Conservation (phyloP, 2,329 filamentous ascomycete genomes). For the Orbilia javanica region DNA sequence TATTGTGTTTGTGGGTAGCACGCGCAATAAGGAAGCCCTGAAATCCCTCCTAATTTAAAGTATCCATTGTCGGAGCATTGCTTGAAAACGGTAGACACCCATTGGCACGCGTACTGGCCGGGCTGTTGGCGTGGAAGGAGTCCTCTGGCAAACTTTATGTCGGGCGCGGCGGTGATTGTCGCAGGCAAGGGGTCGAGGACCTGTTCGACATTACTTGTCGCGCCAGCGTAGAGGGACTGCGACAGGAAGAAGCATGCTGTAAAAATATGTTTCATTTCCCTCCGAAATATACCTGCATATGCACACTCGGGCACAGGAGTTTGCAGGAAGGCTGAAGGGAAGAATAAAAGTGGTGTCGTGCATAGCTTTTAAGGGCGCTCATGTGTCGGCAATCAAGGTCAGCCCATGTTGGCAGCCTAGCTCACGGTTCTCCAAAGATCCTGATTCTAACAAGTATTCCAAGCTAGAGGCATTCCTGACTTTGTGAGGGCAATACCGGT, state of each 20-base stretch:
- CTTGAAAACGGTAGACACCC: constrained; percentile 39
- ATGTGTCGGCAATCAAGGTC: constrained; percentile 1
- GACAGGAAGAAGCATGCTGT: neutral
- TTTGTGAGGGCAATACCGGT: neutral
- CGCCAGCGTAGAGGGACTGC: constrained; percentile 1
- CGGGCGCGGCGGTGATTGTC: constrained; percentile 50
- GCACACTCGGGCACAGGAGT: neutral
- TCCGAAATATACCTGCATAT: constrained; percentile 1
- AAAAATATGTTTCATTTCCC: constrained; percentile 19
- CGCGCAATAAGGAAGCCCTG: constrained; percentile 44
- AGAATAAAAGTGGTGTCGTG: neutral
- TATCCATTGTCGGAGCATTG: constrained; percentile 50
- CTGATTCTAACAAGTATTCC: too few relatives aligned
- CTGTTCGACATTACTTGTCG: constrained; percentile 20
- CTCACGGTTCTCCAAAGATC: neutral
- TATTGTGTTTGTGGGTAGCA: constrained; percentile 42
- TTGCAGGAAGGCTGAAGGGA: constrained; percentile 45
- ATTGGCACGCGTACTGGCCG: constrained; percentile 45
- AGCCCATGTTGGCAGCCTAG: constrained; percentile 33
- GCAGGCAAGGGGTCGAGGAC: constrained; percentile 14
- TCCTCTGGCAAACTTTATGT: constrained; percentile 34
- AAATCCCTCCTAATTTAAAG: constrained; percentile 39
- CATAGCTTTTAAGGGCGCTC: constrained; percentile 30
- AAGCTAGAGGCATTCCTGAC: too few relatives aligned
- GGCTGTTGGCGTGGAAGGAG: constrained; percentile 37